Evolutionary conservation across 768 basidiomycete species (phyloP).

Genomic region (Calocybe gangraenosa): DNA sequence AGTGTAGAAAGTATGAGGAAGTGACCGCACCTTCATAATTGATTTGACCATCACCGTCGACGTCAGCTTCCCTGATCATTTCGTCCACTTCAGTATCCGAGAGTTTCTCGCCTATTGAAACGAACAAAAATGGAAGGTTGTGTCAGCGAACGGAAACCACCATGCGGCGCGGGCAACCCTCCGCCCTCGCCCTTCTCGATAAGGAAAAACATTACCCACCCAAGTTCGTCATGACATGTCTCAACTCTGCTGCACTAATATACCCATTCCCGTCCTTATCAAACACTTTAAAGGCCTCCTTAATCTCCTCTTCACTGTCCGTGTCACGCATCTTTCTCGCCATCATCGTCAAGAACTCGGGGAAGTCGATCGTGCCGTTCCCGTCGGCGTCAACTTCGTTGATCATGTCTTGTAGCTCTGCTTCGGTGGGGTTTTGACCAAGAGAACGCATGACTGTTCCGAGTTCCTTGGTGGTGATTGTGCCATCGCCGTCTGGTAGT

Average conservation of each 20-base stretch:
- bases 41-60: slow-evolving; percentile 93
- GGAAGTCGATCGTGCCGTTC: slow-evolving; percentile 83
- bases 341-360: slow-evolving; percentile 83
- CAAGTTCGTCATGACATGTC: slow-evolving; percentile 89
- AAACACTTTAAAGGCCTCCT: slow-evolving; percentile 95
- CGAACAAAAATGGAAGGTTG: not conserved
- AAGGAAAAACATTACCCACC: slow-evolving; percentile 41
- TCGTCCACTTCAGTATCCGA: slow-evolving; percentile 86
- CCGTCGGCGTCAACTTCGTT: slow-evolving; percentile 84
- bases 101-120: slow-evolving; percentile 88
- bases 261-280: slow-evolving; percentile 94
- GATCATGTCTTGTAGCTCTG: slow-evolving; percentile 92
- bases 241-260: slow-evolving; percentile 82
- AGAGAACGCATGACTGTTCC: slow-evolving; percentile 93
- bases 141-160: not conserved
- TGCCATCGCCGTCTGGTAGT: slow-evolving; percentile 82
- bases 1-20: too few relatives aligned
- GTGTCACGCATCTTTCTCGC: slow-evolving; percentile 88
- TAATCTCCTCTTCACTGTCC: slow-evolving; percentile 91
- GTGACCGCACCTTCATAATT: slow-evolving; percentile 80
- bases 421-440: slow-evolving; percentile 90
- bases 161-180: too few relatives aligned
- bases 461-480: slow-evolving; percentile 86
- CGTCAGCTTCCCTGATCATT: slow-evolving; percentile 96
- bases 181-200: not conserved